phyloP scores from a whole-genome alignment of 2,329 filamentous ascomycete species.

The Pestalotiopsis sp. region DNA sequence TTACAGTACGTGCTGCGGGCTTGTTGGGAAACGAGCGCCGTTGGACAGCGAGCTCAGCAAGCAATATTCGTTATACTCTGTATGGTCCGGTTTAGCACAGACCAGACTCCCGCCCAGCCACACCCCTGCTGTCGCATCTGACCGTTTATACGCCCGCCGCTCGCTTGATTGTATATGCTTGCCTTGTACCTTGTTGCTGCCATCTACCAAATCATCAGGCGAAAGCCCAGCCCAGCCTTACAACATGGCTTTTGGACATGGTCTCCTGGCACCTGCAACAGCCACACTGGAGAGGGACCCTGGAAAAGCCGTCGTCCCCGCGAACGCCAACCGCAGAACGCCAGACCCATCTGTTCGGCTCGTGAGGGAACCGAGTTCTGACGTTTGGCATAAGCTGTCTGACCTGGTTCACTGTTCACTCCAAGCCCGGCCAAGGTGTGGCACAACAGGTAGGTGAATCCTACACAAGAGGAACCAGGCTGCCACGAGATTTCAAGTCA shows the following conservation, averaged over 20 bases:
- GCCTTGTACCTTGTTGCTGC: background rate
- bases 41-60: background rate
- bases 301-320: too few species aligned
- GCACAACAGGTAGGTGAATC: background rate
- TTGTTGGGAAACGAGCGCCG: background rate
- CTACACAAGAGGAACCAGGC: slow-evolving; percentile 1
- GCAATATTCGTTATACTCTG: background rate
- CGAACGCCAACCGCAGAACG: too few species aligned
- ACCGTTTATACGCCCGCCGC: background rate
- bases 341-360: too few species aligned
- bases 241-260: background rate
- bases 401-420: background rate
- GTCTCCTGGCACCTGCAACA: too few species aligned
- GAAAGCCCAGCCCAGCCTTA: background rate
- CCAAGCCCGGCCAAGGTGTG: background rate
- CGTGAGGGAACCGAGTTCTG: too few species aligned
- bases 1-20: background rate
- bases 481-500: slow-evolving; percentile 7
- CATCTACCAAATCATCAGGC: background rate
- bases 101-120: background rate
- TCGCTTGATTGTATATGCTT: background rate
- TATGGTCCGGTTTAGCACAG: background rate
- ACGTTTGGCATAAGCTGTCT: too few species aligned
- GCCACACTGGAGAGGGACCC: too few species aligned
- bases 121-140: background rate